Conservation (phyloP, 1,284 basidiomycete genomes). For the Rhodotorula sp. region DNA sequence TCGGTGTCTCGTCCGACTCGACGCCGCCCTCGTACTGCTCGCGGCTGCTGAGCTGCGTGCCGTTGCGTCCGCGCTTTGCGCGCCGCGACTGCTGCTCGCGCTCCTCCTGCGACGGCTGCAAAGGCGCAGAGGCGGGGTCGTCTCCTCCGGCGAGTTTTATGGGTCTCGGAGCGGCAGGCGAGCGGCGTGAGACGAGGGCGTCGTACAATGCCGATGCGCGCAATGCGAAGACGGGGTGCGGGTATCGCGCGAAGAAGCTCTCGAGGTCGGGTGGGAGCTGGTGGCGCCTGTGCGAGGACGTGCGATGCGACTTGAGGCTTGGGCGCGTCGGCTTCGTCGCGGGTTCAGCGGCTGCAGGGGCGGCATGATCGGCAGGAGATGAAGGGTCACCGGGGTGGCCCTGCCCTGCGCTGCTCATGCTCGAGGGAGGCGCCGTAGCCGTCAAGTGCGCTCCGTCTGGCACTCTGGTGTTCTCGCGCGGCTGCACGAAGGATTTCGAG, state of each 20-base stretch:
- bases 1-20: neutral
- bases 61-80: neutral
- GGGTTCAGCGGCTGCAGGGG: too few species aligned
- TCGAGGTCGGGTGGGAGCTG: constrained; percentile 4
- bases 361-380: too few species aligned
- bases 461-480: too few species aligned
- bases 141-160: neutral
- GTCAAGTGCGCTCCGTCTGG: too few species aligned
- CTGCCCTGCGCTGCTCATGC: too few species aligned
- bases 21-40: constrained; percentile 12
- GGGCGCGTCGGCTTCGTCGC: neutral
- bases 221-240: constrained; percentile 19
- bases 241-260: constrained; percentile 18
- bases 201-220: constrained; percentile 14
- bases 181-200: constrained; percentile 15
- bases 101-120: neutral
- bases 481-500: too few species aligned
- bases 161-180: neutral
- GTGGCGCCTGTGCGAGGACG: neutral
- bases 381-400: too few species aligned
- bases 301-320: neutral
- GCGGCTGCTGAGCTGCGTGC: neutral
- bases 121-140: neutral
- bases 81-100: too few species aligned
- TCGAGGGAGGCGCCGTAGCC: too few species aligned